Evolutionary conservation across 129 eudicot species (phyloP).

Genomic region (Mikania micrantha): DNA sequence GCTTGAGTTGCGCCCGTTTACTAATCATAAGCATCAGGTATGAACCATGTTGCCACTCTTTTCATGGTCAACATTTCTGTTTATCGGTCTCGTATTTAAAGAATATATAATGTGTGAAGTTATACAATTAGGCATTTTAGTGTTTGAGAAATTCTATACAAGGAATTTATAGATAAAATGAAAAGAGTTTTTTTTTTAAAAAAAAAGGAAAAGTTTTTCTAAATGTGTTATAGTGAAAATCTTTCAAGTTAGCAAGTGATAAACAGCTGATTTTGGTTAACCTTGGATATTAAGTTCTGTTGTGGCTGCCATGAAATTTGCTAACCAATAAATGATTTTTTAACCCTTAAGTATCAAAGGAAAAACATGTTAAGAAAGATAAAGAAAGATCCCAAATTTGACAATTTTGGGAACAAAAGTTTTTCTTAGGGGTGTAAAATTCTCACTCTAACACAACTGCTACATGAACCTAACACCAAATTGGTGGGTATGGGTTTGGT

Average conservation of each 20-base stretch:
- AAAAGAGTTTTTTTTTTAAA: too few species aligned
- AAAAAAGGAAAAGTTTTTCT: background rate
- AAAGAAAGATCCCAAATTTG: background rate
- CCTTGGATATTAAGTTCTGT: background rate
- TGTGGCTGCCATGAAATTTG: background rate
- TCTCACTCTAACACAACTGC: too few species aligned
- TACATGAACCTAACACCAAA: too few species aligned
- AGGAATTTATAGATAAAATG: too few species aligned
- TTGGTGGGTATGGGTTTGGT: too few species aligned
- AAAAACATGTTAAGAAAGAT: background rate
- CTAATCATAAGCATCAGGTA: constrained; percentile 90
- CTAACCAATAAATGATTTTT: background rate
- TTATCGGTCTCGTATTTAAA: background rate
- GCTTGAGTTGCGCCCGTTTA: constrained; percentile 78
- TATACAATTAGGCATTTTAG: too few species aligned
- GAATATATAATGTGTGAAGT: too few species aligned
- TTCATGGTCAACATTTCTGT: background rate
- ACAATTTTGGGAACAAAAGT: background rate
- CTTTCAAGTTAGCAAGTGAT: too few species aligned
- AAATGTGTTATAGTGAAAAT: too few species aligned
- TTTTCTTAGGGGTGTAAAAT: too few species aligned
- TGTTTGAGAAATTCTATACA: too few species aligned
- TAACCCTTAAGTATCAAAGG: background rate
- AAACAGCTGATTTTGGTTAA: background rate
- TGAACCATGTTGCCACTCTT: background rate